Percentiles rank a stretch among this genome's conserved stretches.
Evolutionary conservation across 2,329 filamentous ascomycete genomes (phyloP).

Genomic region (Waltergamsia citrina): DNA sequence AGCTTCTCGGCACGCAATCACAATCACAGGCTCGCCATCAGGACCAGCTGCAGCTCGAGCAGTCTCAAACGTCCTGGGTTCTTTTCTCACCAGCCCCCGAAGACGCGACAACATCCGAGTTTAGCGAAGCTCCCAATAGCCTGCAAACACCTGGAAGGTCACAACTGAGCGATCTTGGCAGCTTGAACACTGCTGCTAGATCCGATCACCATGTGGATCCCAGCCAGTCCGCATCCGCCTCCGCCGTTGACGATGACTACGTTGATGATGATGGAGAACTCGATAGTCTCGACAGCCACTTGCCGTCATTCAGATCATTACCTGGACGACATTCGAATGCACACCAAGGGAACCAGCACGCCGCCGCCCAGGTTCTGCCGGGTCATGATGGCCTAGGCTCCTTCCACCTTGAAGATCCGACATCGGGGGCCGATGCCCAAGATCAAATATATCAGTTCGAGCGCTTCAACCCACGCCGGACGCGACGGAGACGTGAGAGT

Average conservation of each 20-base stretch:
- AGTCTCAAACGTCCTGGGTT: constrained; percentile 82
- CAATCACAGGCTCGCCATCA: constrained; percentile 15
- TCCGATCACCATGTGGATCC: constrained; percentile 43
- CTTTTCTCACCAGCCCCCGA: constrained; percentile 72
- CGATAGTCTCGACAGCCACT: constrained; percentile 85
- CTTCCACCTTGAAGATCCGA: constrained; percentile 57
- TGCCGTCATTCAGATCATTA: constrained; percentile 74
- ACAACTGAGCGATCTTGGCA: constrained; percentile 71
- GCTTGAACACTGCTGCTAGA: constrained; percentile 59
- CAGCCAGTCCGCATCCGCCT: constrained; percentile 25
- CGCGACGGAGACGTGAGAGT: constrained; percentile 44
- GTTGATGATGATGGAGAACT: constrained; percentile 61
- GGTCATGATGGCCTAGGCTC: constrained; percentile 86
- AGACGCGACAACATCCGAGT: constrained; percentile 55
- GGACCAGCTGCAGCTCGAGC: constrained; percentile 38
- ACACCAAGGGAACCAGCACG: constrained; percentile 23
- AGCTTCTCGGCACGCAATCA: constrained; percentile 12
- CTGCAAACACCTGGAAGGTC: constrained; percentile 60
- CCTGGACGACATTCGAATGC: constrained; percentile 19
- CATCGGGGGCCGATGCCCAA: constrained; percentile 51
- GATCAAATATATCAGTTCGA: constrained; percentile 88
- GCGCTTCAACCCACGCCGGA: constrained; percentile 64
- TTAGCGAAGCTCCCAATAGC: constrained; percentile 55
- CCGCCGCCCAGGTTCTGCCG: constrained; percentile 64
- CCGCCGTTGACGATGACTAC: constrained; percentile 25